Evolutionary conservation across 106 monocot species (phyloP).

Genomic region (Alisma plantagoaquatica): DNA sequence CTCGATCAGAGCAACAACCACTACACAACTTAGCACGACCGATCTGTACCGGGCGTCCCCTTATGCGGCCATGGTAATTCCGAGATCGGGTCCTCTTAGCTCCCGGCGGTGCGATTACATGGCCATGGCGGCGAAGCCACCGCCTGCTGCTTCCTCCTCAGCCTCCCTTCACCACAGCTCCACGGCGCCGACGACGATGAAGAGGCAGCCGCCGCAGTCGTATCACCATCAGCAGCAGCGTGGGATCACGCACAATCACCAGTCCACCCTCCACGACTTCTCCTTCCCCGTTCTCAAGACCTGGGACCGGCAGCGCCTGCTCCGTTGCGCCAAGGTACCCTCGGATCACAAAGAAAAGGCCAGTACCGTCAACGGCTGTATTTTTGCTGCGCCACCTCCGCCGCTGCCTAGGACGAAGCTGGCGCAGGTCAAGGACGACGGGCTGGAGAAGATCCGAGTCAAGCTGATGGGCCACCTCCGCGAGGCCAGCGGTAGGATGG

Average conservation of each 20-base stretch:
- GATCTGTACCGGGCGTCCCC: too few relatives aligned
- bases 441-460: slow-evolving; percentile 22
- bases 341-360: too few relatives aligned
- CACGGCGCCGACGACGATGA: neutral
- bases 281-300: neutral
- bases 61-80: too few relatives aligned
- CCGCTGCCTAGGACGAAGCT: neutral
- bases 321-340: too few relatives aligned
- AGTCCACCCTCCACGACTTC: neutral
- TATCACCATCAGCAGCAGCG: neutral
- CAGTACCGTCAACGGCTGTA: neutral
- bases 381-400: neutral
- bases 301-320: neutral
- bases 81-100: too few relatives aligned
- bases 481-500: slow-evolving; percentile 17
- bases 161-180: too few relatives aligned
- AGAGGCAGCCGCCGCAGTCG: neutral
- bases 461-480: slow-evolving; percentile 36
- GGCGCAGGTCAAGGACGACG: neutral
- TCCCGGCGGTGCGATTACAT: neutral
- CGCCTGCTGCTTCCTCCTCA: too few relatives aligned
- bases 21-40: too few relatives aligned
- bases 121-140: neutral
- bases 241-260: neutral
- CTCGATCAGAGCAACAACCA: too few relatives aligned